Evolutionary conservation across 2,329 filamentous ascomycete species (phyloP), one percentile per base, ranked within the genome.

Genomic region (Fusarium sp.): DNA sequence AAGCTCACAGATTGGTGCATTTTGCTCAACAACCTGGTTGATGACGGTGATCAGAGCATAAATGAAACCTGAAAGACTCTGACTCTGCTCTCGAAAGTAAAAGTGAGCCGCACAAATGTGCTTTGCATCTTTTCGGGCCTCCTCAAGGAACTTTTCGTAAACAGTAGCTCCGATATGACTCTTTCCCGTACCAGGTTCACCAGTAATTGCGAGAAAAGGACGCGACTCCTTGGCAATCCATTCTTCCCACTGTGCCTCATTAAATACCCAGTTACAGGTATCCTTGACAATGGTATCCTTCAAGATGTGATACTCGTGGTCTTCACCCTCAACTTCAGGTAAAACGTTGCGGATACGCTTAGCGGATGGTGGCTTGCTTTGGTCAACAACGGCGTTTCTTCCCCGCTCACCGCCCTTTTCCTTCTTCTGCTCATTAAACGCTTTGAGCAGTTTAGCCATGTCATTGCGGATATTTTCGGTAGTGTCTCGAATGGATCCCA

Each of bases 11-110:
- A 82, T 77, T 4, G 68, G 70, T 6, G 70, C 73, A 58, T 78
- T 80, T n/a, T 79, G 72, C 47, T 80, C 80, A 0, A 78, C 79
- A 5, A 83, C 75, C 29, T 83, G 82, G 18, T 80, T 74, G 18
- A 79, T 77, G 14, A 78, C 64, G 2, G 75, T 79, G 8, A 77
- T 70, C 6, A 83, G 50, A 6, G 76, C 79, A 35, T 73, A 77
- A 7, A 77, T 29, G 8, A 80, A 74, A 2, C 68, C 72, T 5
- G 71, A 74, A 2, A 82, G 69, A 27, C 77, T 77, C 4, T 74
- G 62, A 1, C 77, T 69, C 22, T 82, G 81, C 57, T 83, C 81
- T 27, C 80, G 78, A 67, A 83, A 83, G 65, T 82, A 83, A 69
- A 83, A 84, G 37, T 83, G 81, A 2, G 80, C 72, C 5, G 78